Evolutionary conservation across 441 rosid genomes (phyloP), one percentile per base, ranked within the genome.

Genomic region (Pelargonium australe): DNA sequence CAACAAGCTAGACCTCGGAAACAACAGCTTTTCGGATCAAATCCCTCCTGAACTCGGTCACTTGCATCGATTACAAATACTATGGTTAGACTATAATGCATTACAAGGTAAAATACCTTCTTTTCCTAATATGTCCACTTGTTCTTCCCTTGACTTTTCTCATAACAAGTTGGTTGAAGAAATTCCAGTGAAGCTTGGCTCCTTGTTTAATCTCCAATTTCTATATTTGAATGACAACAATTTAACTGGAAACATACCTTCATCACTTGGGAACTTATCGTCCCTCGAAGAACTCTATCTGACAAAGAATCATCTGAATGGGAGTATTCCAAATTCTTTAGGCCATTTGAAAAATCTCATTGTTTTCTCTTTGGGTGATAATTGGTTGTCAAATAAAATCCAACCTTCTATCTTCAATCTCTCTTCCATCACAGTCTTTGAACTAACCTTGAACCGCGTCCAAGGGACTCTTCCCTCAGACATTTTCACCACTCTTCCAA

Each of bases 321-420:
- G 83, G 9, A 40, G 23, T 10, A 17, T 77, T 45, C 83, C 80
- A 25, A 17, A 66, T 6, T 10, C 71, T 3, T 9, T 74, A 0
- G 79, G 78, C 11, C 65, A 17, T 28, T 7, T 80, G 14, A 43
- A 13, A 12, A 63, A 20, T 7, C 57, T 80, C 8, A 7, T 4
- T 1, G 0, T 9, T 28, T 6, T 72, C 1, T 5, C 7, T 19
- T 4, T 80, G 0, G 2, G 3, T 1, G 13, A 0, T 10, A 77
- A 75, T 47, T 5, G 5, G 13, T 20, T 80, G 40, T 47, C 60
- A 1, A 72, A 77, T 14, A 40, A 40, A 1, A 61, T 81, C 45
- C 85, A 81, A 14, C 68, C 70, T 3, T 76, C 76, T 0, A n/a
- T 78, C 3, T 78, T 40, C 70, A 78, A 81, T 67, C 72, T 78